These are phyloP conservation scores for Stachybotrys echinatus DNA, from an alignment of 2,329 filamentous ascomycete genomes.

Conservation along the genomic window DNA sequence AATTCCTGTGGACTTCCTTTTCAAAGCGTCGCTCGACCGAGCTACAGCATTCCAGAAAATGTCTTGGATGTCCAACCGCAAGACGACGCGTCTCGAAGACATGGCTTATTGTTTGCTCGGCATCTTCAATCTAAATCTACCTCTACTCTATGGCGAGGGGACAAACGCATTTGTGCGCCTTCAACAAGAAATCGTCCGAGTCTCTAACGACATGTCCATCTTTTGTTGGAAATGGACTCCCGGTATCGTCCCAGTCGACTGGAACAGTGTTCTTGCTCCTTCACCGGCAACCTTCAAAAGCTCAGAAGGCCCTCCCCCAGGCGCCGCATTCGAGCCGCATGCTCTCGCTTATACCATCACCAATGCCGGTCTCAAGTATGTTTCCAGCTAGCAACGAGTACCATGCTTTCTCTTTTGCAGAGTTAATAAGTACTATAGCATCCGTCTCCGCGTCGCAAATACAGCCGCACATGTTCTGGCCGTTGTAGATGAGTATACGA, in stretches of 20 bases:
- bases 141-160: constrained; percentile 11
- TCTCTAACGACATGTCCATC: not conserved
- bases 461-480: no score
- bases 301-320: not conserved
- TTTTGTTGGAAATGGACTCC: constrained; percentile 1
- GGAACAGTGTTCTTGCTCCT: not conserved
- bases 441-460: no score
- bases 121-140: constrained; percentile 10
- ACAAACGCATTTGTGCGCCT: constrained; percentile 7
- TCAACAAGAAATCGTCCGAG: constrained; percentile 9
- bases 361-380: not conserved
- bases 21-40: not conserved
- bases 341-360: not conserved
- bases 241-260: not conserved
- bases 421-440: no score
- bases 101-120: constrained; percentile 9
- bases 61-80: not conserved
- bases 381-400: no score
- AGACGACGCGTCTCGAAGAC: constrained; percentile 4
- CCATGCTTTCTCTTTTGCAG: no score
- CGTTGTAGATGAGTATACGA: no score
- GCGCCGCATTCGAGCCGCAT: not conserved
- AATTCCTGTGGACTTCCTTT: not conserved
- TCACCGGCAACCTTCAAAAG: not conserved
- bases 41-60: not conserved